Conservation (phyloP, 2,329 filamentous ascomycete species). For the Cadophora luteo-olivacea region DNA sequence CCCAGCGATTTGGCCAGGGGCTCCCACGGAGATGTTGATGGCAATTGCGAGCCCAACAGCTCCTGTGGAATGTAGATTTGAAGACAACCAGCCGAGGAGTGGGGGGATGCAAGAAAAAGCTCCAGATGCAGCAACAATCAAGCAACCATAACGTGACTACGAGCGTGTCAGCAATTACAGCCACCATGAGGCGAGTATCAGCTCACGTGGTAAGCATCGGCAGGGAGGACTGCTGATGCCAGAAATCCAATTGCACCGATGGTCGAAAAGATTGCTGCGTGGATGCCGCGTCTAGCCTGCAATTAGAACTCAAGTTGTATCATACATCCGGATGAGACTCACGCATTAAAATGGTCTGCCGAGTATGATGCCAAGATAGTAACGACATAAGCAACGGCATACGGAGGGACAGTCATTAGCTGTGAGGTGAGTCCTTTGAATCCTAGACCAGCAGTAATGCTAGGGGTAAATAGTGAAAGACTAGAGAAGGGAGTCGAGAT, state of each 20-base stretch:
- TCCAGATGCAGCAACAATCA: slow-evolving; percentile 71
- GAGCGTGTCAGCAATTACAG: neutral
- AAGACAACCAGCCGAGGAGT: slow-evolving; percentile 49
- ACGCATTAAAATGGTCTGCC: slow-evolving; percentile 66
- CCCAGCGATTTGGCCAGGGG: slow-evolving; percentile 73
- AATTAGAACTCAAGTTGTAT: neutral
- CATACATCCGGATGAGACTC: neutral
- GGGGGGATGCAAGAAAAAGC: slow-evolving; percentile 73
- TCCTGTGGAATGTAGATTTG: slow-evolving; percentile 68
- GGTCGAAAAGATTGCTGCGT: slow-evolving; percentile 55
- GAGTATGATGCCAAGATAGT: slow-evolving; percentile 61
- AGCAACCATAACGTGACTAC: slow-evolving; percentile 67
- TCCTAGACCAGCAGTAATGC: slow-evolving; percentile 64
- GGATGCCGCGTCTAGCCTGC: slow-evolving; percentile 50
- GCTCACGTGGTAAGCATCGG: slow-evolving; percentile 59
- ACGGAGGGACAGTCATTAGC: slow-evolving; percentile 71
- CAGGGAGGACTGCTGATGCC: slow-evolving; percentile 66
- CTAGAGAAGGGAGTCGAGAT: slow-evolving; percentile 63
- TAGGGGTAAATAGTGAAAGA: slow-evolving; percentile 66
- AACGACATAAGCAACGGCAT: slow-evolving; percentile 61
- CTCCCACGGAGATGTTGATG: slow-evolving; percentile 72
- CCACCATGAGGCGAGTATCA: neutral
- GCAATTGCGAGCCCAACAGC: slow-evolving; percentile 73
- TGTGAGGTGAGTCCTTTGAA: slow-evolving; percentile 65
- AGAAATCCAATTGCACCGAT: slow-evolving; percentile 64